Conservation (phyloP, 225 moss, liverwort and hornwort species). For the Antitrichia curtipendula region DNA sequence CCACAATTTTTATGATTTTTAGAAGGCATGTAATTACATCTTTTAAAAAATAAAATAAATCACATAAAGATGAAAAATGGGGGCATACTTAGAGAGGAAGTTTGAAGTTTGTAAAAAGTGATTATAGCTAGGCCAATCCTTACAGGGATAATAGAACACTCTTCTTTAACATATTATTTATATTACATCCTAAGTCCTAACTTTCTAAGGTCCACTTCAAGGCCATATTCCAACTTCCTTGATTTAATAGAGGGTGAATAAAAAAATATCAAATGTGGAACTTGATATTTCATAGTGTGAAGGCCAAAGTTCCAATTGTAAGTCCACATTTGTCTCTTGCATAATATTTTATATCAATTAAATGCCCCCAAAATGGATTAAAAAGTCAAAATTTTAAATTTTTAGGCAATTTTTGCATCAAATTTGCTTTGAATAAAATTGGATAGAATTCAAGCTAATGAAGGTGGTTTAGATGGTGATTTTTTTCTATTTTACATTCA, state of each 20-base stretch:
- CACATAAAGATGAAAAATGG: neutral
- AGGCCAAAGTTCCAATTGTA: too few relatives aligned
- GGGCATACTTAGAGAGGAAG: too few relatives aligned
- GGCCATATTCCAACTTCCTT: neutral
- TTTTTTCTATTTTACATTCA: neutral
- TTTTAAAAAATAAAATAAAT: neutral
- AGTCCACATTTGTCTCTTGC: neutral
- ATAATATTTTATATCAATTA: neutral
- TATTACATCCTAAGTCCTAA: neutral
- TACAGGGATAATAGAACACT: too few relatives aligned
- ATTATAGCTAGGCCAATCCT: neutral
- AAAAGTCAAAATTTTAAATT: neutral
- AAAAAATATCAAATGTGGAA: neutral
- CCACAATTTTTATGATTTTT: neutral
- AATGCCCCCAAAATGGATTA: accelerated
- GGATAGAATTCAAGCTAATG: accelerated
- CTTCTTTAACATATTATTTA: accelerated
- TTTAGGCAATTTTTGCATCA: accelerated
- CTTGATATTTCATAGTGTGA: neutral
- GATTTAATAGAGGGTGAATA: neutral
- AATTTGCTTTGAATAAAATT: accelerated
- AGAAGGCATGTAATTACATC: too few relatives aligned
- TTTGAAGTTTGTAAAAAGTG: neutral
- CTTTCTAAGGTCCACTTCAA: accelerated
- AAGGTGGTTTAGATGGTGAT: neutral